These are phyloP conservation scores for Cyclocybe aegerita DNA, from an alignment of 768 basidiomycete species.

Conservation along the genomic window DNA sequence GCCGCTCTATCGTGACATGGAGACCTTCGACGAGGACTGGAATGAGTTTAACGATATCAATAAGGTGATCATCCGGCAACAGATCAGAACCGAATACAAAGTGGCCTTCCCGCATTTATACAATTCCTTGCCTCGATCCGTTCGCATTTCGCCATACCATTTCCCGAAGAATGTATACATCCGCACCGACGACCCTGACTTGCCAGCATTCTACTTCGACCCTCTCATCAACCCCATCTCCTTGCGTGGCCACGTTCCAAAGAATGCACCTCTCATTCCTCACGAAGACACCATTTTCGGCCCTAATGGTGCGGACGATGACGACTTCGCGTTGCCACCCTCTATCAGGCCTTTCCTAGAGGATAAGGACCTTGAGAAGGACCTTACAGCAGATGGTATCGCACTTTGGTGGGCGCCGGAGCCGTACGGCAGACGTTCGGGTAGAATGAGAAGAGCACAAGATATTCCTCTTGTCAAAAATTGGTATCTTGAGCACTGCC, in stretches of 20 bases:
- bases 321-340: constrained; percentile 85
- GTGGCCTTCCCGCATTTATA: constrained; percentile 99
- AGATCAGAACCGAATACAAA: constrained; percentile 98
- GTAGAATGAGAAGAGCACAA: constrained; percentile 90
- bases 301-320: constrained; percentile 79
- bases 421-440: constrained; percentile 90
- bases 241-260: constrained; percentile 79
- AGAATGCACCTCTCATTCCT: constrained; percentile 78
- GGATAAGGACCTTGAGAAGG: constrained; percentile 79
- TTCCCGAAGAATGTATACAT: constrained; percentile 97
- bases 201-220: constrained; percentile 99
- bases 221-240: constrained; percentile 98
- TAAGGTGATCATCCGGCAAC: constrained; percentile 98
- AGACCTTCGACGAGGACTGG: constrained; percentile 98
- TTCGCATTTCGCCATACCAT: constrained; percentile 91
- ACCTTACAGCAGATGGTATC: constrained; percentile 93
- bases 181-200: constrained; percentile 98
- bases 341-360: constrained; percentile 77
- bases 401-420: constrained; percentile 99
- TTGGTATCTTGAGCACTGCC: constrained; percentile 99
- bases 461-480: constrained; percentile 96
- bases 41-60: constrained; percentile 99
- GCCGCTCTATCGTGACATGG: constrained; percentile 95
- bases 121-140: constrained; percentile 95
- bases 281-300: constrained; percentile 96